Percentiles rank a stretch among this genome's conserved stretches.
Evolutionary conservation across 345 rosid genomes (phyloP).

Genomic region (Eutrema heterophyllum): DNA sequence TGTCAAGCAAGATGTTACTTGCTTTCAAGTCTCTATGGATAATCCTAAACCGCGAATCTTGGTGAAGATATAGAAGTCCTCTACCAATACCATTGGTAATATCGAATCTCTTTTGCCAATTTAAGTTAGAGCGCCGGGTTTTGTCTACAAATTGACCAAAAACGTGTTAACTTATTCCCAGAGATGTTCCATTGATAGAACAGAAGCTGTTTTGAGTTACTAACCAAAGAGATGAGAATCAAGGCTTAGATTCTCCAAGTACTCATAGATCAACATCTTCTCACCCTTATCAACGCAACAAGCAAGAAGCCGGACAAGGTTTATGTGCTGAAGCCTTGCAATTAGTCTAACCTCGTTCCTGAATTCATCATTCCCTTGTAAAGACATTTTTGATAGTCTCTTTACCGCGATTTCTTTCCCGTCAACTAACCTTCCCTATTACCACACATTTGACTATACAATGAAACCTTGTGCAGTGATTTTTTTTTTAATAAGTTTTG

Average conservation of each 20-base stretch:
- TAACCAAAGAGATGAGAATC: constrained; percentile 55
- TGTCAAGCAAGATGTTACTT: constrained; percentile 75
- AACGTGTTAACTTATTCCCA: neutral
- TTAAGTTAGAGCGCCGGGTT: constrained; percentile 35
- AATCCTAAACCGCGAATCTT: constrained; percentile 61
- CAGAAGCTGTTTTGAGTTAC: neutral
- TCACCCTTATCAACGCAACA: constrained; percentile 52
- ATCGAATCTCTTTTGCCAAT: constrained; percentile 63
- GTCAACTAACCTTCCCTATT: constrained; percentile 47
- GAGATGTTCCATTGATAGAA: too few relatives aligned
- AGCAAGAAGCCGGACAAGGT: constrained; percentile 59
- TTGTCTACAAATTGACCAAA: constrained; percentile 31
- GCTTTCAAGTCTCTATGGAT: constrained; percentile 87
- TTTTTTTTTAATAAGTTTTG: too few relatives aligned
- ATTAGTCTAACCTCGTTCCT: constrained; percentile 63
- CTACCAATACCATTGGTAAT: constrained; percentile 59
- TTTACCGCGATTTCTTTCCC: constrained; percentile 62
- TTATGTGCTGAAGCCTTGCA: constrained; percentile 70
- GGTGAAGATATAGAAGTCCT: constrained; percentile 81
- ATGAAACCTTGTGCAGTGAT: neutral
- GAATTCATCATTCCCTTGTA: constrained; percentile 63
- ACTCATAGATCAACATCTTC: constrained; percentile 69
- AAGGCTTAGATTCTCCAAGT: constrained; percentile 60
- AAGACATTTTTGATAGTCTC: constrained; percentile 55
- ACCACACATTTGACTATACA: neutral